These are phyloP conservation scores for Penicillium cosmopolitanum DNA, from an alignment of 495 filamentous ascomycete genomes.

Conservation along the genomic window DNA sequence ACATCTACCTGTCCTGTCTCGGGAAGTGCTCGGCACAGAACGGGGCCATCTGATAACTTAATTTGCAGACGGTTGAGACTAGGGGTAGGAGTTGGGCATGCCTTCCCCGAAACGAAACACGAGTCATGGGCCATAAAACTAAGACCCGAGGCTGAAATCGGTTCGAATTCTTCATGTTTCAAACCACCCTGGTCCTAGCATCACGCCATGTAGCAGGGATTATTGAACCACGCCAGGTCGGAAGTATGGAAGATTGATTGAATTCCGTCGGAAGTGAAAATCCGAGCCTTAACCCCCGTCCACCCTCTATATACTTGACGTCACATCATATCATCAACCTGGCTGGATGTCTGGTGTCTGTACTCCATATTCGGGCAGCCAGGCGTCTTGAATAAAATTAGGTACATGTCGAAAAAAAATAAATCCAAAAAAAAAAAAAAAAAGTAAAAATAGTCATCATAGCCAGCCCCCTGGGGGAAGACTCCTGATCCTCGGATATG, in stretches of 20 bases:
- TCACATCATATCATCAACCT: background rate
- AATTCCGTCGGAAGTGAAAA: conserved; percentile 1
- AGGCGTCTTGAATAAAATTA: conserved; percentile 1
- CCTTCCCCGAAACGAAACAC: background rate
- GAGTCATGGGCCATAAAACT: background rate
- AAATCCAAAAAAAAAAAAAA: conserved; percentile 1
- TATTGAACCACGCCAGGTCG: conserved; percentile 1
- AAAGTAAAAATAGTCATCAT: conserved; percentile 8
- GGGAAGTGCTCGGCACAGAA: conserved; percentile 5
- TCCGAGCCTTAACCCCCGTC: background rate
- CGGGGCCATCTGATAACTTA: conserved; percentile 27
- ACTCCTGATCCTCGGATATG: background rate
- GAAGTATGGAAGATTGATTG: background rate
- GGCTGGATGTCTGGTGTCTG: no score
- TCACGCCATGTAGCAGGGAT: conserved; percentile 12
- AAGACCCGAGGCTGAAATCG: background rate
- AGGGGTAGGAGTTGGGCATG: background rate
- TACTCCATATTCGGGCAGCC: background rate
- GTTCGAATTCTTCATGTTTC: background rate
- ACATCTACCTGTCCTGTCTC: background rate
- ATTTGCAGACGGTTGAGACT: background rate
- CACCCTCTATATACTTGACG: background rate
- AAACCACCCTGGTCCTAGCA: background rate
- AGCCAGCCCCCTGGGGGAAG: background rate
- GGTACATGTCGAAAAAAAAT: conserved; percentile 4